Evolutionary conservation across 768 basidiomycete genomes (phyloP).

Genomic region (Kwoniella pini): DNA sequence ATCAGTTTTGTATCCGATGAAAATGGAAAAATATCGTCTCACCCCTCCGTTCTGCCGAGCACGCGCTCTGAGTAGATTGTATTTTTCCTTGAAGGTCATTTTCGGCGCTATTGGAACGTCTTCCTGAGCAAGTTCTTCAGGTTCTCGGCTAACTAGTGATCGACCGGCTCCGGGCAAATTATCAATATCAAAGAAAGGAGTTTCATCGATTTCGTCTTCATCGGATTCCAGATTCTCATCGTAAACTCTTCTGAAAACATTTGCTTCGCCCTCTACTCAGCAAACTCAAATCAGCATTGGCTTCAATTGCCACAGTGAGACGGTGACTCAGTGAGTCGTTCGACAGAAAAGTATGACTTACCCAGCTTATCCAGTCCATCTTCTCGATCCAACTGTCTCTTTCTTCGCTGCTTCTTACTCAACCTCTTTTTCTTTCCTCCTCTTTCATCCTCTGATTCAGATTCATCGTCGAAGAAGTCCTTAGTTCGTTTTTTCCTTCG

Average conservation of each 20-base stretch:
- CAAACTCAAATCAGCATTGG: too few relatives aligned
- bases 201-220: conserved; percentile 24
- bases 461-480: conserved; percentile 40
- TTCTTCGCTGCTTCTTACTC: conserved; percentile 27
- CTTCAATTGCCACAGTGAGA: too few relatives aligned
- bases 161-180: background rate
- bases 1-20: too few relatives aligned
- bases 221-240: conserved; percentile 32
- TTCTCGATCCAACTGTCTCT: conserved; percentile 29
- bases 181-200: background rate
- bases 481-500: conserved; percentile 31
- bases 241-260: conserved; percentile 27
- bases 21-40: conserved; percentile 2
- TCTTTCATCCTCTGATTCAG: conserved; percentile 21
- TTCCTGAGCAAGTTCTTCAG: background rate
- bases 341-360: conserved; percentile 12
- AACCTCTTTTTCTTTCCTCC: conserved; percentile 1
- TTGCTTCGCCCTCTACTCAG: conserved; percentile 32
- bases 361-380: conserved; percentile 37
- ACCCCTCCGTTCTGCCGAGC: conserved; percentile 26
- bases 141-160: background rate
- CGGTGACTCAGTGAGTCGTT: too few relatives aligned
- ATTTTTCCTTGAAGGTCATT: conserved; percentile 9
- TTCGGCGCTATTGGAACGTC: background rate
- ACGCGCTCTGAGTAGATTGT: conserved; percentile 15